Evolutionary conservation across 805 yeast species (phyloP).

Genomic region (Candida vartiovaarae): DNA sequence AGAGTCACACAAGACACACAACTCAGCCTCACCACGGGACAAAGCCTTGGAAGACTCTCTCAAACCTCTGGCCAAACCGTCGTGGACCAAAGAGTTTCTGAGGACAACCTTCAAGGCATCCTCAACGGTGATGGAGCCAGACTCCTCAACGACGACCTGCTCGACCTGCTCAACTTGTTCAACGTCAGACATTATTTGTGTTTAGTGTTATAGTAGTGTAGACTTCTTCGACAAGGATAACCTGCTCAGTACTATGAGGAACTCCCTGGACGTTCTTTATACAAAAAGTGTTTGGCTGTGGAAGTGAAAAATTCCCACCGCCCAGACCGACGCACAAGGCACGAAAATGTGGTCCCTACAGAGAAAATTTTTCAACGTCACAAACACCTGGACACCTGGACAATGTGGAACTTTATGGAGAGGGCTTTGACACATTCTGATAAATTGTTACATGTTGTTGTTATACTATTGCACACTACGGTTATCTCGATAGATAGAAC

Average conservation of each 20-base stretch:
- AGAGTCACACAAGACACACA: slow-evolving; percentile 95
- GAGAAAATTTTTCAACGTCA: slow-evolving; percentile 12
- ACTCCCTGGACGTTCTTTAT: slow-evolving; percentile 1
- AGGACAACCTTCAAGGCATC: slow-evolving; percentile 97
- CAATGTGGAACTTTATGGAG: not conserved
- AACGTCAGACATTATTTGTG: slow-evolving; percentile 74
- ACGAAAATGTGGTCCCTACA: slow-evolving; percentile 1
- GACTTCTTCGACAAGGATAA: slow-evolving; percentile 68
- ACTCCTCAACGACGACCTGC: slow-evolving; percentile 80
- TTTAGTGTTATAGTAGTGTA: slow-evolving; percentile 17
- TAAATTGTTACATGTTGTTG: no score
- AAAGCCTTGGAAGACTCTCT: slow-evolving; percentile 99
- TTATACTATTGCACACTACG: no score
- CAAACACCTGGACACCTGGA: slow-evolving; percentile 11
- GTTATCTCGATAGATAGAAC: no score
- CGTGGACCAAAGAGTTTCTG: slow-evolving; percentile 96
- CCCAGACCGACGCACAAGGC: not conserved
- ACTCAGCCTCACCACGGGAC: slow-evolving; percentile 94
- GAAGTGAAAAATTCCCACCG: slow-evolving; percentile 1
- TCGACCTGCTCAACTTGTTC: slow-evolving; percentile 81
- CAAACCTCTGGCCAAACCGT: slow-evolving; percentile 99
- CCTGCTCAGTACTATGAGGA: slow-evolving; percentile 48
- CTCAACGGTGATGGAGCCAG: slow-evolving; percentile 91
- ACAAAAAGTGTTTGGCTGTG: not conserved
- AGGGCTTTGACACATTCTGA: no score